These are phyloP conservation scores for Chaetomidium leptoderma DNA, from an alignment of 495 filamentous ascomycete genomes.

Conservation along the genomic window DNA sequence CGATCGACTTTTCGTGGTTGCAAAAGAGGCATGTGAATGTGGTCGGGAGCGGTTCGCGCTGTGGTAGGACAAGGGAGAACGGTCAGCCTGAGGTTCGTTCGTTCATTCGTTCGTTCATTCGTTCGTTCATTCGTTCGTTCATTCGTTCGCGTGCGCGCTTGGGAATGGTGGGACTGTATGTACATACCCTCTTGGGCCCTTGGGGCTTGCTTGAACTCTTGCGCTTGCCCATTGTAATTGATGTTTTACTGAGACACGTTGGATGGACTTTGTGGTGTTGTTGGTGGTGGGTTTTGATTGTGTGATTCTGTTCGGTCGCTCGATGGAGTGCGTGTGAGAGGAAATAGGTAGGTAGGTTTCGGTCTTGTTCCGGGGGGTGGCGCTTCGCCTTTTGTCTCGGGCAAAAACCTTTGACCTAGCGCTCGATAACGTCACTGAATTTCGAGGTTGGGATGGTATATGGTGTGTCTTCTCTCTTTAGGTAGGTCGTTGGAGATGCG, in stretches of 20 bases:
- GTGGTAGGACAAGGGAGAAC: neutral
- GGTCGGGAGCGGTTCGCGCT: conserved; percentile 85
- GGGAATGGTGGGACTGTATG: neutral
- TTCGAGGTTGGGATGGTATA: too few species aligned
- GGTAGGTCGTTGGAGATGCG: too few species aligned
- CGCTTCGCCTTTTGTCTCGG: too few species aligned
- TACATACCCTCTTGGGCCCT: conserved; percentile 71
- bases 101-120: too few species aligned
- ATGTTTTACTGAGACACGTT: neutral
- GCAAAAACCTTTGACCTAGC: too few species aligned
- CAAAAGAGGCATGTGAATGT: conserved; percentile 96
- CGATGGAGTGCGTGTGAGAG: neutral
- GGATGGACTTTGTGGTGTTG: neutral
- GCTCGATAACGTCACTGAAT: too few species aligned
- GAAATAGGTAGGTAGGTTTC: too few species aligned
- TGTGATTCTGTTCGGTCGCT: neutral
- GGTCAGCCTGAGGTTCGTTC: neutral
- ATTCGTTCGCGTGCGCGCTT: too few species aligned
- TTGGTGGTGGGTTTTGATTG: neutral
- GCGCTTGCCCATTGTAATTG: conserved; percentile 66
- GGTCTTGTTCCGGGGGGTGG: too few species aligned
- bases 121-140: too few species aligned
- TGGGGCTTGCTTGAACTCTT: conserved; percentile 83
- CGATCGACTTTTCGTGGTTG: conserved; percentile 90
- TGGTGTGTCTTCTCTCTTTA: too few species aligned